These are phyloP conservation scores for Vitis labrusca DNA, from an alignment of 164 flowering plant genomes.

Conservation along the genomic window DNA sequence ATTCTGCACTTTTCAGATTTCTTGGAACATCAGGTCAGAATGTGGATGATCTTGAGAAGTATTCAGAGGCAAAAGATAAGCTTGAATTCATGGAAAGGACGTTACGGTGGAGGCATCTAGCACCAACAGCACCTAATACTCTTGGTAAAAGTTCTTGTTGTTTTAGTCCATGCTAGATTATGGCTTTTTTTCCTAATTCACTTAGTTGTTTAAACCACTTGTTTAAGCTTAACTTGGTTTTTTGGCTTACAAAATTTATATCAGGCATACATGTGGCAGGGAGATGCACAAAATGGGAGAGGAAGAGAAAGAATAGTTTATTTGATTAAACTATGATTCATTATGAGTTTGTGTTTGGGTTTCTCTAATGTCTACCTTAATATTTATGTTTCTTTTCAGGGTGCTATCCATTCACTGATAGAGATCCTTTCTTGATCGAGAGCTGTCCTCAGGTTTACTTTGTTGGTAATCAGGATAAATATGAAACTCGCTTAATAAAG, in stretches of 20 bases:
- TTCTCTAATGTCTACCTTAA: slow-evolving; percentile 3
- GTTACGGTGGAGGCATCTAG: slow-evolving; percentile 93
- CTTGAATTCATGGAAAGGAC: slow-evolving; percentile 94
- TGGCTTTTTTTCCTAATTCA: background rate
- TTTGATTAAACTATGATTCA: background rate
- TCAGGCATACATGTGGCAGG: background rate
- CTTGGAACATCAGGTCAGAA: slow-evolving; percentile 97
- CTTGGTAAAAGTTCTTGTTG: slow-evolving; percentile 50
- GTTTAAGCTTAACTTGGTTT: too few species aligned
- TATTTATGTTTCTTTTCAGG: slow-evolving; percentile 42
- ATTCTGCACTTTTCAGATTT: slow-evolving; percentile 48
- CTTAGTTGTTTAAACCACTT: background rate
- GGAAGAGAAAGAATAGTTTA: background rate
- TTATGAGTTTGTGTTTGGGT: background rate
- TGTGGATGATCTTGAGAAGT: slow-evolving; percentile 83
- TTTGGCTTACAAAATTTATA: background rate
- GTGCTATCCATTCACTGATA: slow-evolving; percentile 92
- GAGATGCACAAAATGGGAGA: too few species aligned
- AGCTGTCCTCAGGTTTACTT: slow-evolving; percentile 96
- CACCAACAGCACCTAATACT: slow-evolving; percentile 96
- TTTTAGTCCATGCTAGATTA: background rate
- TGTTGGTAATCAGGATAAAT: slow-evolving; percentile 81
- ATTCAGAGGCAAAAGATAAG: slow-evolving; percentile 70
- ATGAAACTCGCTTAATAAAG: slow-evolving; percentile 52
- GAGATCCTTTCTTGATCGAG: slow-evolving; percentile 89